These are phyloP conservation scores for Coemansia sp. DNA, from an alignment of 192 early-diverging fungal species.

Conservation along the genomic window DNA sequence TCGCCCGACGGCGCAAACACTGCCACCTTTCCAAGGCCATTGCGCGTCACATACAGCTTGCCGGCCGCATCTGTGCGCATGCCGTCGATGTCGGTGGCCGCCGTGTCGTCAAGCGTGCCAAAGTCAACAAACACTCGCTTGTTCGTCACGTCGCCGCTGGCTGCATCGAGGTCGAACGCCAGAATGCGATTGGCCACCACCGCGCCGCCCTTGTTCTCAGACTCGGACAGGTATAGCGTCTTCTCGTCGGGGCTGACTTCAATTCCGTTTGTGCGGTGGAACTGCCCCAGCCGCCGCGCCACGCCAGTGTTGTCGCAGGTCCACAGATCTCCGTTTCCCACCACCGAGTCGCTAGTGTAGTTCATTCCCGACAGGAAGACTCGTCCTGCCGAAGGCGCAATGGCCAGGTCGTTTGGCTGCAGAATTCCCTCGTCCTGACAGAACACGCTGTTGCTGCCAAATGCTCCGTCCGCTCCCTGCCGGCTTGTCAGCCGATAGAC, in stretches of 20 bases:
- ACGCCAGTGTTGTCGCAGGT: slow-evolving; percentile 44
- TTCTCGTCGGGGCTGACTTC: slow-evolving; percentile 59
- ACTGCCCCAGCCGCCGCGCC: slow-evolving; percentile 31
- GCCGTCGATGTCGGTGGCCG: slow-evolving; percentile 55
- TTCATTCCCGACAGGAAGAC: slow-evolving; percentile 51
- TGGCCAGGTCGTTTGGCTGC: slow-evolving; percentile 58
- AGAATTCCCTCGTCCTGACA: slow-evolving; percentile 36
- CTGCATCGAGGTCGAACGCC: slow-evolving; percentile 49
- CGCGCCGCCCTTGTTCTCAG: slow-evolving; percentile 34
- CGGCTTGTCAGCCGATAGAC: slow-evolving; percentile 33
- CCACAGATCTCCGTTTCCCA: slow-evolving; percentile 57
- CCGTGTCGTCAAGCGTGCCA: slow-evolving; percentile 45
- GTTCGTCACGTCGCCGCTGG: slow-evolving; percentile 23
- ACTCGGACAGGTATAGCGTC: slow-evolving; percentile 59
- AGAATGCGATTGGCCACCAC: slow-evolving; percentile 53
- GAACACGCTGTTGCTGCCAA: slow-evolving; percentile 19
- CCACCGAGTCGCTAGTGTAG: slow-evolving; percentile 32
- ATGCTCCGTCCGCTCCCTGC: slow-evolving; percentile 4
- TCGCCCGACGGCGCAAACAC: slow-evolving; percentile 47
- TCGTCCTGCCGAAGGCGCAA: slow-evolving; percentile 35
- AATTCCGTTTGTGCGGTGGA: slow-evolving; percentile 60
- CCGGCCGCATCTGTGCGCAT: slow-evolving; percentile 57
- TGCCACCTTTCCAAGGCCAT: slow-evolving; percentile 53
- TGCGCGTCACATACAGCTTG: slow-evolving; percentile 59
- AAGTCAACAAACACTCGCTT: slow-evolving; percentile 53